These are phyloP conservation scores for Paraphysoderma sedebokerense DNA, from an alignment of 371 early-diverging fungal genomes.

Conservation along the genomic window DNA sequence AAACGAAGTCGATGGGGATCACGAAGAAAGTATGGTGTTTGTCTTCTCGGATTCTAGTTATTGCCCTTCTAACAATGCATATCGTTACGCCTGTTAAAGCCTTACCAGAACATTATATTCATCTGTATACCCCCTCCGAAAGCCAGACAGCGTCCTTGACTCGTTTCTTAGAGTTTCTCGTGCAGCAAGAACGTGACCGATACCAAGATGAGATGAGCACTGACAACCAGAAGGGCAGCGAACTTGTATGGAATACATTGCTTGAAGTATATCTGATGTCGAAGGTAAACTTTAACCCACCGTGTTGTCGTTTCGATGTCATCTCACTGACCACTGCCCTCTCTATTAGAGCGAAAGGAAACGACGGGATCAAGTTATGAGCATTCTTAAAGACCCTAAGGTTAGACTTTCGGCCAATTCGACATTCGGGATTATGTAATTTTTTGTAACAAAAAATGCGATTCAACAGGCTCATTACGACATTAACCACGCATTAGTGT, in stretches of 20 bases:
- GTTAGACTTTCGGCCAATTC: constrained; percentile 4
- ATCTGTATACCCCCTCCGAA: too few relatives aligned
- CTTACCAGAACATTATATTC: too few relatives aligned
- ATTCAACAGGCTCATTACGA: too few relatives aligned
- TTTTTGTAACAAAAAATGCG: too few relatives aligned
- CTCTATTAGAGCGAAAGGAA: constrained; percentile 10
- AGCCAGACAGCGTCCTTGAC: neutral
- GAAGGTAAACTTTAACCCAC: neutral
- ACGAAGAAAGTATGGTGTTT: too few relatives aligned
- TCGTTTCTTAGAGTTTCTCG: neutral
- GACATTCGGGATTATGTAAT: constrained; percentile 2
- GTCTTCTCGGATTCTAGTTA: too few relatives aligned
- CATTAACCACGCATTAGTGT: constrained; percentile 71
- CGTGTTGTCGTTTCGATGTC: constrained; percentile 2
- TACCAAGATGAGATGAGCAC: neutral
- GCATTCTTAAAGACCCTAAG: constrained; percentile 29
- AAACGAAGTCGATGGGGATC: too few relatives aligned
- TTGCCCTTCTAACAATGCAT: too few relatives aligned
- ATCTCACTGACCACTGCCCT: constrained; percentile 9
- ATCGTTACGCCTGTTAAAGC: too few relatives aligned
- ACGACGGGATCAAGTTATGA: constrained; percentile 23
- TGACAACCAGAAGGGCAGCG: neutral
- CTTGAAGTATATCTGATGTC: too few relatives aligned
- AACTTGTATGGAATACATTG: too few relatives aligned
- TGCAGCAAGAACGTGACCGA: constrained; percentile 1